These are phyloP conservation scores for Saccharomyces hybrid DNA, from an alignment of 1,139 yeast species.

Conservation along the genomic window DNA sequence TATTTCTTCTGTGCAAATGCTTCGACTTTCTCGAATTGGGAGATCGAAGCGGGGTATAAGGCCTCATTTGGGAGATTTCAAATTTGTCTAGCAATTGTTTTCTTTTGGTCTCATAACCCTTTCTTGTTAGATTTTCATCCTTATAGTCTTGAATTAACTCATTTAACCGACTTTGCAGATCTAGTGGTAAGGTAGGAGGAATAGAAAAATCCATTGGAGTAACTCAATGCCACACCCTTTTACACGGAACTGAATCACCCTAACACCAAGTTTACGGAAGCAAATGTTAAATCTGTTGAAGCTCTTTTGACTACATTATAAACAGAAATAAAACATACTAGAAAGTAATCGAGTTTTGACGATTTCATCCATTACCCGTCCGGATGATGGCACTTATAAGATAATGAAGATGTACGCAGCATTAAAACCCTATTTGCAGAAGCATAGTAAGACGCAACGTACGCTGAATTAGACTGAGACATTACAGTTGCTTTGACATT, in stretches of 20 bases:
- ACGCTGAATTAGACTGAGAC: background rate
- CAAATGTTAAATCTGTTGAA: background rate
- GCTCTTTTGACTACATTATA: background rate
- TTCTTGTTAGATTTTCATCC: slow-evolving; percentile 62
- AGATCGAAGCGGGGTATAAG: background rate
- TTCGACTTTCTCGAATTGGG: slow-evolving; percentile 4
- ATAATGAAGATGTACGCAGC: background rate
- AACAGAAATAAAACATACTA: background rate
- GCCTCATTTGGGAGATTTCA: slow-evolving; percentile 3
- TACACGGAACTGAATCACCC: background rate
- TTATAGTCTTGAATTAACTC: slow-evolving; percentile 44
- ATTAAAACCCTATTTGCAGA: background rate
- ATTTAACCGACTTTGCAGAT: slow-evolving; percentile 31
- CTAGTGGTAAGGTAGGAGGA: slow-evolving; percentile 25
- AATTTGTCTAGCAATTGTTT: slow-evolving; percentile 37
- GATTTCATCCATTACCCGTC: background rate
- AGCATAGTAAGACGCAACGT: background rate
- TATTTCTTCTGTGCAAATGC: slow-evolving; percentile 5
- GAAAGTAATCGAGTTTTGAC: background rate
- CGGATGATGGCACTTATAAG: background rate
- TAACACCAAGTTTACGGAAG: background rate
- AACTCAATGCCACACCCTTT: background rate
- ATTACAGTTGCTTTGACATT: background rate
- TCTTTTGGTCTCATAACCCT: slow-evolving; percentile 57
- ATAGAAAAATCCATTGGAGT: slow-evolving; percentile 25